These are phyloP conservation scores for Cicer yamashitae DNA, from an alignment of 306 rosid species.

Conservation along the genomic window DNA sequence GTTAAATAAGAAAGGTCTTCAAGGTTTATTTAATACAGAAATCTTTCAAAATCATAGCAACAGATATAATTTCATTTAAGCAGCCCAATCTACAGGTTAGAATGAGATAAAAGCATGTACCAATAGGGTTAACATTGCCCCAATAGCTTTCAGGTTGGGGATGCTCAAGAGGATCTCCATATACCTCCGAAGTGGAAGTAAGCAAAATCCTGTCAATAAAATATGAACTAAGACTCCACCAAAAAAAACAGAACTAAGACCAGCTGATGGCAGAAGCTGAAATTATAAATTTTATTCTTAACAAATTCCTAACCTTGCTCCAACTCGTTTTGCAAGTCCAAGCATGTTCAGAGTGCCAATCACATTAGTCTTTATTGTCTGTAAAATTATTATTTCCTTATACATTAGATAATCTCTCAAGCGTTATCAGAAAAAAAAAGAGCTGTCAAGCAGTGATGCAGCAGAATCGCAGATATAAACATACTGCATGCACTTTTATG, in stretches of 20 bases:
- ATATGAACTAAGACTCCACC: conserved; percentile 27
- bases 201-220: conserved; percentile 79
- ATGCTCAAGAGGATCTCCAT: conserved; percentile 95
- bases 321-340: conserved; percentile 98
- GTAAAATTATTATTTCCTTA: conserved; percentile 46
- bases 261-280: conserved; percentile 36
- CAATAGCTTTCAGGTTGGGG: conserved; percentile 93
- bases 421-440: conserved; percentile 9
- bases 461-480: conserved; percentile 20
- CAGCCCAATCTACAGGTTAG: conserved; percentile 34
- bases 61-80: conserved; percentile 30
- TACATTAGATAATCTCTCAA: conserved; percentile 48
- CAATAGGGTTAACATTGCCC: conserved; percentile 99
- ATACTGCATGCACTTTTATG: conserved; percentile 7
- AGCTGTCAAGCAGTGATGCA: conserved; percentile 11
- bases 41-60: conserved; percentile 24
- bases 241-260: conserved; percentile 24
- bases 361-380: conserved; percentile 97
- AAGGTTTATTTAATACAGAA: conserved; percentile 20
- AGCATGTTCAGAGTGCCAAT: conserved; percentile 97
- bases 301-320: conserved; percentile 74
- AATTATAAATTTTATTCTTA: neutral
- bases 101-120: conserved; percentile 55
- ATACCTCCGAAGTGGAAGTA: conserved; percentile 96
- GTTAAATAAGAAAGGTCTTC: conserved; percentile 12